A percentile compares a stretch with the other conserved stretches of the same genome.
These are phyloP conservation scores for Hanseniaspora vineae DNA, from an alignment of 805 yeast genomes.

Conservation along the genomic window DNA sequence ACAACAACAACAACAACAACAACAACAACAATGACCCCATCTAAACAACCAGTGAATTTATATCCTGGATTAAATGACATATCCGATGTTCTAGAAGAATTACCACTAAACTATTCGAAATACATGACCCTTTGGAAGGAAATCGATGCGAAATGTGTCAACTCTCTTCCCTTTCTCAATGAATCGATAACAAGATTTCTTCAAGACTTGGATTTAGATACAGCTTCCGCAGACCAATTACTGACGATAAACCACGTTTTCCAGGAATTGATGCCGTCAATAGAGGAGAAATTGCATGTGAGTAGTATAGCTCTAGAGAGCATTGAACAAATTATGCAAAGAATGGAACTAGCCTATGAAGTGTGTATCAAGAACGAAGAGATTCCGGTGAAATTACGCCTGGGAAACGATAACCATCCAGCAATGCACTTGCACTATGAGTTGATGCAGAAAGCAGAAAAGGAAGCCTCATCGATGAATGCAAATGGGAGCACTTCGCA, in stretches of 20 bases:
- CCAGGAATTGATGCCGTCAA: constrained; percentile 72
- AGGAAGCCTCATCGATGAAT: constrained; percentile 1
- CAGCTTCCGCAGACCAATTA: constrained; percentile 17
- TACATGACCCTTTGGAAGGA: constrained; percentile 83
- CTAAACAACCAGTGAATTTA: constrained; percentile 30
- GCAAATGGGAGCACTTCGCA: not conserved
- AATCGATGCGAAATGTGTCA: constrained; percentile 86
- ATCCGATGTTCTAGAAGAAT: constrained; percentile 79
- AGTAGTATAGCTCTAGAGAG: constrained; percentile 82
- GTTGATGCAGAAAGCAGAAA: constrained; percentile 19
- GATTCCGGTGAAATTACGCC: constrained; percentile 65
- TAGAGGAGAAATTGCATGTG: constrained; percentile 96
- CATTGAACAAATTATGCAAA: constrained; percentile 48
- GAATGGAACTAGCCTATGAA: constrained; percentile 74
- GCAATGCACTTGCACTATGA: constrained; percentile 46
- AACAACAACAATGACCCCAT: not conserved
- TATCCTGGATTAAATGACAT: constrained; percentile 88
- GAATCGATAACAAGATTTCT: constrained; percentile 18
- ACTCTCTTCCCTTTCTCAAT: constrained; percentile 49
- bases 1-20: not conserved
- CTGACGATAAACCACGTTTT: constrained; percentile 29
- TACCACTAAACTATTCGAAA: constrained; percentile 71
- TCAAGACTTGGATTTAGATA: constrained; percentile 1
- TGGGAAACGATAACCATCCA: constrained; percentile 78
- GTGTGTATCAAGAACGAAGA: constrained; percentile 56